A percentile compares a stretch with the other conserved stretches of the same genome.
These are phyloP conservation scores for Cryphonectria nitschkei DNA, from an alignment of 2,329 filamentous ascomycete species.

Conservation along the genomic window DNA sequence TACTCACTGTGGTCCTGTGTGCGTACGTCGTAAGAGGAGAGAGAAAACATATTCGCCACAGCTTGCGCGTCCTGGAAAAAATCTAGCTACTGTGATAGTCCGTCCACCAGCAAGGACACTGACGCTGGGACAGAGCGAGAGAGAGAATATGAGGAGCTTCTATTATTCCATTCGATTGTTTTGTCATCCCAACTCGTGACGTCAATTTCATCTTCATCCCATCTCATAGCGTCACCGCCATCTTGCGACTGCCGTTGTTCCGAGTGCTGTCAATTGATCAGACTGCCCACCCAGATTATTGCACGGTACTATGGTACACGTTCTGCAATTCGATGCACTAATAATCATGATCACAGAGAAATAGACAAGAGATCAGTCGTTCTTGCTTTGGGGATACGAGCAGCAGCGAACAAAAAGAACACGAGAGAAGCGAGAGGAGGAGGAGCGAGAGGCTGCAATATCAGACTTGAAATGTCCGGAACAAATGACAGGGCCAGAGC, in stretches of 20 bases:
- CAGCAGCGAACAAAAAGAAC: not conserved
- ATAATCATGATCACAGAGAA: not conserved
- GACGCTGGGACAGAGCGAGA: not conserved
- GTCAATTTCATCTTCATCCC: not conserved
- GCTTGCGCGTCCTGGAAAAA: not conserved
- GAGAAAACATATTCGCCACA: not conserved
- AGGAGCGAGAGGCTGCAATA: not conserved
- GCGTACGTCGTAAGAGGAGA: not conserved
- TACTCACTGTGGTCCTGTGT: not conserved
- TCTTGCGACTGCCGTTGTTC: not conserved
- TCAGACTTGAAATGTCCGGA: not conserved
- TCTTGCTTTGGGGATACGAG: not conserved
- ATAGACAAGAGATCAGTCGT: not conserved
- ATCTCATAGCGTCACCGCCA: not conserved
- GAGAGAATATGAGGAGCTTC: too few species aligned
- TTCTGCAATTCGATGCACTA: not conserved
- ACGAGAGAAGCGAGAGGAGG: not conserved
- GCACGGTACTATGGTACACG: not conserved
- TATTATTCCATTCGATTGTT: not conserved
- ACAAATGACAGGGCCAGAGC: constrained; percentile 5
- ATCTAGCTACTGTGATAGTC: not conserved
- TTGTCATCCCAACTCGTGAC: not conserved
- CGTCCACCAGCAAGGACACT: not conserved
- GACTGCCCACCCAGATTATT: not conserved
- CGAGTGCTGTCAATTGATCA: not conserved